phyloP scores from a whole-genome alignment of 2,329 filamentous ascomycete genomes.

The Gyromitra esculenta region DNA sequence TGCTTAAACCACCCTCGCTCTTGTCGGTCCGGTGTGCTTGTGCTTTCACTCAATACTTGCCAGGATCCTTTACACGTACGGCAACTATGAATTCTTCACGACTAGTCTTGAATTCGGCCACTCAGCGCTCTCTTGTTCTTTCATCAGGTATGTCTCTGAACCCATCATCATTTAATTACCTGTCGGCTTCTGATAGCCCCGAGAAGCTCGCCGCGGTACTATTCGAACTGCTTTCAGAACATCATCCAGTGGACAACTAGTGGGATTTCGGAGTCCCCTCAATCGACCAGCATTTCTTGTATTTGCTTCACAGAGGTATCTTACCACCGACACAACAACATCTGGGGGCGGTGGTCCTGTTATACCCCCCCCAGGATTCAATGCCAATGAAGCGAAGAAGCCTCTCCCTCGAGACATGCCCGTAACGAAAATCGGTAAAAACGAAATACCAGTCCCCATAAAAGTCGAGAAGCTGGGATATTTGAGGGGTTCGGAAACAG shows the following conservation, averaged over 20 bases:
- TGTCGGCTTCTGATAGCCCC: constrained; percentile 6
- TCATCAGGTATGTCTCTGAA: constrained; percentile 40
- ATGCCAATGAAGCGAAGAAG: constrained; percentile 87
- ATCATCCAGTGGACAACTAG: constrained; percentile 10
- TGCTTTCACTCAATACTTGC: background rate
- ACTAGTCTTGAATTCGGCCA: constrained; percentile 42
- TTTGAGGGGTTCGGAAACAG: constrained; percentile 45
- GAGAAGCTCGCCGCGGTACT: constrained; percentile 18
- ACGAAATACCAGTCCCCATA: constrained; percentile 59
- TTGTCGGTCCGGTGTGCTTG: background rate
- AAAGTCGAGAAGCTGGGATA: constrained; percentile 17
- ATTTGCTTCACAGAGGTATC: constrained; percentile 39
- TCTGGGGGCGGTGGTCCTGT: constrained; percentile 61
- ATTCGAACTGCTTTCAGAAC: constrained; percentile 24
- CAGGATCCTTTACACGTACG: background rate
- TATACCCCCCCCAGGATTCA: constrained; percentile 87
- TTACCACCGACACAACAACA: constrained; percentile 67
- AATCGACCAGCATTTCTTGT: constrained; percentile 33
- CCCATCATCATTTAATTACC: background rate
- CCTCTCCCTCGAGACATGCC: constrained; percentile 72
- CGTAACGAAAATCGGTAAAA: constrained; percentile 58
- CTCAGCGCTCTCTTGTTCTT: constrained; percentile 43
- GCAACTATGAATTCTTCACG: constrained; percentile 50
- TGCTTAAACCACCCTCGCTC: background rate
- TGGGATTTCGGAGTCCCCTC: constrained; percentile 9